Evolutionary conservation across 2,329 filamentous ascomycete genomes (phyloP), one percentile per base, ranked within the genome.

Genomic region (Scortechinia acanthostroma): DNA sequence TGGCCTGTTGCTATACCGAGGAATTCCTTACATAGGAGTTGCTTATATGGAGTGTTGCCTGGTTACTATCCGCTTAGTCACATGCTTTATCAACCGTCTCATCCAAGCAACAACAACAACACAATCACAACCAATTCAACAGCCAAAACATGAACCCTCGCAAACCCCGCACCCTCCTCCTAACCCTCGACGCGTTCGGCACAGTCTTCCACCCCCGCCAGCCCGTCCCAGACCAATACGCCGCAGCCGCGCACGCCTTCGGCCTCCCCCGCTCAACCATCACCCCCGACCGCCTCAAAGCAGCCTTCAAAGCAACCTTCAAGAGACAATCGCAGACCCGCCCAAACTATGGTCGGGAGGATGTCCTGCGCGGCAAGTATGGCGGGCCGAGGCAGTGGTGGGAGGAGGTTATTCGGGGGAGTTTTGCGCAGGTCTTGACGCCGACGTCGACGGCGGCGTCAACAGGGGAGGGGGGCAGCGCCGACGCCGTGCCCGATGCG

Each of bases 171-270:
- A 10, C 35, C 10, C 60, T 70, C 21, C 60, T 70, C 23, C 55
- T 70, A 17, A 69, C 67, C 23, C 53, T 70, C 33, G 68, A 71
- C 52, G 67, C 67, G 23, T 67, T 70, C 46, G 61, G 59, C 19
- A 71, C 68, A 2, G 49, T 71, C 42, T 70, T 69, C 51, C 51
- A 63, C 43, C 67, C 68, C 1, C 60, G 60, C 46, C 50, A 52
- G 3, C 59, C 66, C 2, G 52, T 70, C 22, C 54, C 61, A 4
- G 52, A 57, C 4, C 63, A 68, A 50, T 71, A 71, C 53, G 54
- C 61, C 21, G 50, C 59, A 10, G 53, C 59, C 42, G 66, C 66
- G 14, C 55, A 59, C 47, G 45, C 55, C 45, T 64, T 60, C 50
- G 58, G 62, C 16, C 49, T 69, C 20, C 53, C 54, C 40, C 54